Evolutionary conservation across 257 asterid species (phyloP), one percentile per base, ranked within the genome.

Genomic region (Capsicum pubescens): DNA sequence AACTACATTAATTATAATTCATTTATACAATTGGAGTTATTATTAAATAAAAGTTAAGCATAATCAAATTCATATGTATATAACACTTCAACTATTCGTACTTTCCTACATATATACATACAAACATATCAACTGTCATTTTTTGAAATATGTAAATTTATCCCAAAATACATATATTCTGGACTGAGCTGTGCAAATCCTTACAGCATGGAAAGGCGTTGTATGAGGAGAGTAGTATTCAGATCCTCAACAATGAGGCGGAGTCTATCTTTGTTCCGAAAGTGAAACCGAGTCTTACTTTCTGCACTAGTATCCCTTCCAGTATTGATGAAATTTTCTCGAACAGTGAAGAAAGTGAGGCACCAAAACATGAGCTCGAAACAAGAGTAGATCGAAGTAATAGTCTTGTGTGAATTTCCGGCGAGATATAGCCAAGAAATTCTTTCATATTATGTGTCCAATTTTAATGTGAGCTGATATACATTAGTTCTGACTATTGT

Each of bases 151-250:
- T n/a, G n/a, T n/a, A n/a, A n/a, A n/a, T n/a, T n/a, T n/a, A n/a
- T n/a, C n/a, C n/a, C n/a, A n/a, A n/a, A n/a, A n/a, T n/a, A n/a
- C n/a, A n/a, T n/a, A n/a, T n/a, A n/a, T n/a, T n/a, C n/a, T 0
- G 98, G 98, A 58, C 81, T 95, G 87, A 93, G 97, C 88, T 95
- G 98, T 68, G 96, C 97, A 1, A 92, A 93, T 87, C 98, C 98
- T 8, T 96, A 95, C 55, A 89, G 93, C 74, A 56, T 21, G 0
- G 92, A 86, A 57, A 89, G 98, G 91, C 98, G 98, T 3, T 48
- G 88, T 0, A 95, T 92, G 98, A 93, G 98, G 91, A 92, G 94
- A 44, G 98, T 95, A 10, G 69, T 95, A n/a, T n/a, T 50, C 98
- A 92, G 85, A 93, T 95, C 5, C 92, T 95, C 10, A 95, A 89